A percentile compares a stretch with the other conserved stretches of the same genome.
Conservation (phyloP, 805 yeast genomes). For the Candida maris region DNA sequence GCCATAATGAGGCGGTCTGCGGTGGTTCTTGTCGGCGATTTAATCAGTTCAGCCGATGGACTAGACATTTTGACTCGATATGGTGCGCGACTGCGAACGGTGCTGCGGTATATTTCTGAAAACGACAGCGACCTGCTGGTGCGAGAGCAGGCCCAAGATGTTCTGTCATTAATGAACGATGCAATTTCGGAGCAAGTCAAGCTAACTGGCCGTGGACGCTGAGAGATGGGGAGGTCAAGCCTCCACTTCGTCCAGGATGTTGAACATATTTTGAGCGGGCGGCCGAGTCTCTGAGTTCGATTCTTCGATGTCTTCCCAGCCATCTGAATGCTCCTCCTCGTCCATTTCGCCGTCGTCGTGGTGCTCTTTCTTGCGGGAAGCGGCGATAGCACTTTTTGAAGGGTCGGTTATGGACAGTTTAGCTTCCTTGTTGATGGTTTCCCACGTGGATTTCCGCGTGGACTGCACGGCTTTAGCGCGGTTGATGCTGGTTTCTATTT, state of each 20-base stretch:
- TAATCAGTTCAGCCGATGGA: slow-evolving; percentile 45
- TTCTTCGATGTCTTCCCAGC: slow-evolving; percentile 21
- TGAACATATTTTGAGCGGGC: slow-evolving; percentile 23
- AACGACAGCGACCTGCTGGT: slow-evolving; percentile 57
- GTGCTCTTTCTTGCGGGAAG: slow-evolving; percentile 1
- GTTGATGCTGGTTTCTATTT: slow-evolving; percentile 60
- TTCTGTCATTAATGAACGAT: slow-evolving; percentile 31
- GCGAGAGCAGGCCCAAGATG: slow-evolving; percentile 51
- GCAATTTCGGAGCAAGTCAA: slow-evolving; percentile 13
- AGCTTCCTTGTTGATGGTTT: slow-evolving; percentile 53
- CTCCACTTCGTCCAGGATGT: slow-evolving; percentile 26
- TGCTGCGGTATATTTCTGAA: slow-evolving; percentile 41
- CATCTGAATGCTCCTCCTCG: slow-evolving; percentile 18
- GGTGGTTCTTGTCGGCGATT: slow-evolving; percentile 60
- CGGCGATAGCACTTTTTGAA: not conserved
- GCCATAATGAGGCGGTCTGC: slow-evolving; percentile 73
- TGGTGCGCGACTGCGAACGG: slow-evolving; percentile 38
- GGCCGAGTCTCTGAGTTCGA: not conserved
- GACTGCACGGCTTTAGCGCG: slow-evolving; percentile 60
- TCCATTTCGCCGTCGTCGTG: slow-evolving; percentile 12
- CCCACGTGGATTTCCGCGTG: slow-evolving; percentile 73
- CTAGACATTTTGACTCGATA: slow-evolving; percentile 49
- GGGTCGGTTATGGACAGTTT: slow-evolving; percentile 25
- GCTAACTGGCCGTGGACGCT: not conserved
- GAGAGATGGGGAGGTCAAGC: too few species aligned